phyloP scores from a whole-genome alignment of 1,284 basidiomycete species.

The Leccinum ponderosum region DNA sequence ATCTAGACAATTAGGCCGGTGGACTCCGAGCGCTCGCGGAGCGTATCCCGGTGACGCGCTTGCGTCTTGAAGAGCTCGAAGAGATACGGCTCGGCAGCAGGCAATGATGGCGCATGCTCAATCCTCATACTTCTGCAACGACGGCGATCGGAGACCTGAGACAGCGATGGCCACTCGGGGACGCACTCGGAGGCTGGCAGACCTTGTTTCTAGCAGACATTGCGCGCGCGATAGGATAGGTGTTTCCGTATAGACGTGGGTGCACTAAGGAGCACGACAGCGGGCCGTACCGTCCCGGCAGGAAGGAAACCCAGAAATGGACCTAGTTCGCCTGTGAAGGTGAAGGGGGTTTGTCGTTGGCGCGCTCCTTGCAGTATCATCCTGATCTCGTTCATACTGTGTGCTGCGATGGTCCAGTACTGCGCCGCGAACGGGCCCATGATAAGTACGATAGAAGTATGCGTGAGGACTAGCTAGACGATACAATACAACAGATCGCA shows the following conservation, averaged over 20 bases:
- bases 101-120: neutral
- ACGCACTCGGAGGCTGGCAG: neutral
- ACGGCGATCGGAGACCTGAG: slow-evolving; percentile 4
- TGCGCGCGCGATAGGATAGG: slow-evolving; percentile 16
- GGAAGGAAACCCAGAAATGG: neutral
- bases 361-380: slow-evolving; percentile 22
- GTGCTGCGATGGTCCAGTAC: slow-evolving; percentile 15
- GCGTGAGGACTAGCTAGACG: slow-evolving; percentile 26
- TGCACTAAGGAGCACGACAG: neutral
- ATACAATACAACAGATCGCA: too few relatives aligned
- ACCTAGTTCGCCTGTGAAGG: slow-evolving; percentile 6
- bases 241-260: slow-evolving; percentile 17
- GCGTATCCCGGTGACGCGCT: slow-evolving; percentile 25
- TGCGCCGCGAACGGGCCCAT: neutral
- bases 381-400: slow-evolving; percentile 30
- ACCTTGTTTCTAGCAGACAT: slow-evolving; percentile 9
- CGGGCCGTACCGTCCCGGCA: neutral
- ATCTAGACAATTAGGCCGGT: slow-evolving; percentile 1
- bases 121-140: neutral
- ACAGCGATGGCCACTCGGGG: neutral
- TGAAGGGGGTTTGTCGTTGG: slow-evolving; percentile 1
- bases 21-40: slow-evolving; percentile 20
- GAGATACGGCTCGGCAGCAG: slow-evolving; percentile 14
- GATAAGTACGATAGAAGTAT: neutral
- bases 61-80: slow-evolving; percentile 30